Percentiles rank a stretch among this genome's conserved stretches.
These are phyloP conservation scores for Didymella lethalis DNA, from an alignment of 2,329 filamentous ascomycete genomes.

Conservation along the genomic window DNA sequence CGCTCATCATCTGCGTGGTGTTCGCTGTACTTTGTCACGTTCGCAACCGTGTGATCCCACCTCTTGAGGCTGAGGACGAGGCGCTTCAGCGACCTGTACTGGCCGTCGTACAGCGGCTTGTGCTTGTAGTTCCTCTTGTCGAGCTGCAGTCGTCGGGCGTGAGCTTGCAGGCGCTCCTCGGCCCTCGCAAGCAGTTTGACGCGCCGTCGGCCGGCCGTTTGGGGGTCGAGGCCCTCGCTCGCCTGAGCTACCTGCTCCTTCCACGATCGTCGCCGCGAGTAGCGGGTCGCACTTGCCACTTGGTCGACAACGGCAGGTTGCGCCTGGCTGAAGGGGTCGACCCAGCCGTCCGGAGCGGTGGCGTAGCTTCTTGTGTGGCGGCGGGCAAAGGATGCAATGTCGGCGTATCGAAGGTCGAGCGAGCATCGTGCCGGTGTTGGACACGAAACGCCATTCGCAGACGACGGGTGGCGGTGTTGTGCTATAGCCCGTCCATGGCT, in stretches of 20 bases:
- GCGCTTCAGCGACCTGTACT: conserved; percentile 41
- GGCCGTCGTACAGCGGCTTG: conserved; percentile 28
- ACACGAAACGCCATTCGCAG: neutral
- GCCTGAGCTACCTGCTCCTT: conserved; percentile 1
- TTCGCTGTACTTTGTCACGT: conserved; percentile 14
- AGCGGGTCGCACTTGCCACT: neutral
- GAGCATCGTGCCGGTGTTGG: neutral
- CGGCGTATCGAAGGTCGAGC: conserved; percentile 32
- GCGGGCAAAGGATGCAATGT: conserved; percentile 35
- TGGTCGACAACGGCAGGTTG: neutral
- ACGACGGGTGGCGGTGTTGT: neutral
- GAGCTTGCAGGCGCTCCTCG: conserved; percentile 2
- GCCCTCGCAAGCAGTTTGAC: conserved; percentile 21
- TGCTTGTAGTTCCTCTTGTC: neutral
- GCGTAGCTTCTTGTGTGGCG: conserved; percentile 24
- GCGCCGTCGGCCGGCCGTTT: conserved; percentile 17
- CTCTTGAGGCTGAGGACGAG: conserved; percentile 31
- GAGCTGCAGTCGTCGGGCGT: conserved; percentile 5
- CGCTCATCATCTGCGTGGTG: conserved; percentile 5
- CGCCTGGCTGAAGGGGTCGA: neutral
- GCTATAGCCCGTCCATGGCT: neutral
- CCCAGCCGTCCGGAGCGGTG: conserved; percentile 4
- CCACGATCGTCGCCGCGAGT: conserved; percentile 11
- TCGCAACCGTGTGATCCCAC: conserved; percentile 20
- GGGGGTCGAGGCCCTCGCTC: neutral